These are phyloP conservation scores for Wolfiporia cocos DNA, from an alignment of 1,284 basidiomycete genomes.

Conservation along the genomic window DNA sequence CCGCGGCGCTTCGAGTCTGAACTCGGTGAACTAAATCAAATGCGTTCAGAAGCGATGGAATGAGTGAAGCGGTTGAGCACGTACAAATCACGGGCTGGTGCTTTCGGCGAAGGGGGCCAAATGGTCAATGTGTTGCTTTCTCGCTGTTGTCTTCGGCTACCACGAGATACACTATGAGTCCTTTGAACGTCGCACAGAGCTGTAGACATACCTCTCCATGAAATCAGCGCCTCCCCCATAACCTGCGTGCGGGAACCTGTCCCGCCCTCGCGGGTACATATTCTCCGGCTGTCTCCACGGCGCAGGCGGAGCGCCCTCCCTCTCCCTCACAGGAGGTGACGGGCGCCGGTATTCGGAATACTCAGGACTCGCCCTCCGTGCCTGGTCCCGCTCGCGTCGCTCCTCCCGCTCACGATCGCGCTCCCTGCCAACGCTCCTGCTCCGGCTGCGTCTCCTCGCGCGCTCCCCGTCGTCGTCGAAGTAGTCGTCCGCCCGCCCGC, in stretches of 20 bases:
- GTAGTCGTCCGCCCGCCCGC: slow-evolving; percentile 26
- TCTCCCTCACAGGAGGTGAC: slow-evolving; percentile 14
- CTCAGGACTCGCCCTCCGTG: slow-evolving; percentile 23
- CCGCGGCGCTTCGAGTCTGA: slow-evolving; percentile 39
- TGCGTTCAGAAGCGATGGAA: neutral
- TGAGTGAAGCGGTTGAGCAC: slow-evolving; percentile 22
- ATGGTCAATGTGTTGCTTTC: slow-evolving; percentile 59
- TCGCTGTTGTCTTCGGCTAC: slow-evolving; percentile 72
- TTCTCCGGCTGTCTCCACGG: slow-evolving; percentile 43
- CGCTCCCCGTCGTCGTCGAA: slow-evolving; percentile 16
- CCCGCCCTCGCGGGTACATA: slow-evolving; percentile 38
- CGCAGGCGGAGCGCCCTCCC: slow-evolving; percentile 16
- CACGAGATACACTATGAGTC: slow-evolving; percentile 3
- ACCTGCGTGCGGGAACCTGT: slow-evolving; percentile 16
- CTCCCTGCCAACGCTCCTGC: slow-evolving; percentile 19
- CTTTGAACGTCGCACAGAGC: neutral
- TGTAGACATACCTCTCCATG: slow-evolving; percentile 44
- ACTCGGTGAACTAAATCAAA: slow-evolving; percentile 40
- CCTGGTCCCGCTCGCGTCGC: slow-evolving; percentile 19
- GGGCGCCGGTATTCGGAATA: slow-evolving; percentile 27
- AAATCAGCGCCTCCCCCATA: slow-evolving; percentile 39
- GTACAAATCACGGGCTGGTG: slow-evolving; percentile 51
- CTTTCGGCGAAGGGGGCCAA: slow-evolving; percentile 85
- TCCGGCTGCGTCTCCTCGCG: slow-evolving; percentile 13
- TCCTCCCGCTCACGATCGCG: slow-evolving; percentile 20